Base-by-base conservation (phyloP, 1,284 basidiomycete species). In the Sutorius eximius region DNA sequence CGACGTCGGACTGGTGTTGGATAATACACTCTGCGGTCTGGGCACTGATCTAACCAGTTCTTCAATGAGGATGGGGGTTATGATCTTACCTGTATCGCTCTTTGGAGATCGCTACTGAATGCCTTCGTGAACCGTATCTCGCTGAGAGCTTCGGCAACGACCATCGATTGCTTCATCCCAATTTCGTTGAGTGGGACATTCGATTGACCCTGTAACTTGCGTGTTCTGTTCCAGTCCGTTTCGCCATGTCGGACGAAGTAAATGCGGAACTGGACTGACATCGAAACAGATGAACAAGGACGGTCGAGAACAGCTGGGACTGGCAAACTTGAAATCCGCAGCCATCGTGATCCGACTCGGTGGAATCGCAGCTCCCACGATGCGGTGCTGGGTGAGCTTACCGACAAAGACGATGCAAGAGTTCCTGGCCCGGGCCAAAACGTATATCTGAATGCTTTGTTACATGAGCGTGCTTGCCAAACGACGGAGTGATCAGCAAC, bases 161-260 rank as follows among this genome's bases (percentile, higher is more conserved):
- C 9, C n/a, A 45, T 16, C 11, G 46, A 44, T 29, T 88, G 86
- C 47, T 72, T 68, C 48, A 77, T 51, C 5, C 87, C 86, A 3
- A 69, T 68, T n/a, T 74, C 76, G 65, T 89, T 87, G 58, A 89
- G 71, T 45, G 65, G 56, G 9, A 82, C 85, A 68, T 89, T 83
- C 52, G 80, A 63, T 7, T 88, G 86, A 49, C 87, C 87, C 72
- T 89, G 87, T 32, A 87, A 78, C 53, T 86, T 80, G 16, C 75
- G 73, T 15, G 75, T 67, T 52, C 74, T 68, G 65, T 88, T 88
- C 61, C 78, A 80, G 45, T 81, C 75, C 13, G 87, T 89, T 72
- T 89, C 86, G 29, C 86, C 86, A 63, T 89, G 86, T 42, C 87
- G 81, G 36, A 89, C 77, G 53, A 89, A 69, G 64, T 84, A 85